A percentile compares a stretch with the other conserved stretches of the same genome.
Evolutionary conservation across 129 eudicot species (phyloP).

Genomic region (Arctium minus): DNA sequence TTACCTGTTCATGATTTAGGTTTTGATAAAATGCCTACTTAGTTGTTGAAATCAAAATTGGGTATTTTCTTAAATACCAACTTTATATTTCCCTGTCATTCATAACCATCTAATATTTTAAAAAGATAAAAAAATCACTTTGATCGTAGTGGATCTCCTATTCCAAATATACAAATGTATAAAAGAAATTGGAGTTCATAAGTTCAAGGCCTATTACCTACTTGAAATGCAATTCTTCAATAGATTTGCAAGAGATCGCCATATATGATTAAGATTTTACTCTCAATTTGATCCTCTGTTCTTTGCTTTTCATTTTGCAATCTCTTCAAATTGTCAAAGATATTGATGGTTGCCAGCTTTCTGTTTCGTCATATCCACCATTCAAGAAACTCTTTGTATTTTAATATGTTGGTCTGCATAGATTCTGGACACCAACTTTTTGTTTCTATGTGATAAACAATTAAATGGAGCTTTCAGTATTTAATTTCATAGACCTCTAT

Average conservation of each 20-base stretch:
- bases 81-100: not conserved
- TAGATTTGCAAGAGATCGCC: not conserved
- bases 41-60: not conserved
- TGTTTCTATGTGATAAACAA: not conserved
- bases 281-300: not conserved
- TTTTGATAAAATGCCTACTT: not conserved
- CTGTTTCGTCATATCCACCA: not conserved
- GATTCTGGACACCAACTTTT: conserved; percentile 1
- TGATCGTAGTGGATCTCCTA: not conserved
- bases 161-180: not conserved
- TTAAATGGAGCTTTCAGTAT: conserved; percentile 18
- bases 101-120: not conserved
- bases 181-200: not conserved
- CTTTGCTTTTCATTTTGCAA: not conserved
- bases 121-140: not conserved
- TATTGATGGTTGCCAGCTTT: not conserved
- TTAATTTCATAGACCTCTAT: not conserved
- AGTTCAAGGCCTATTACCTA: not conserved
- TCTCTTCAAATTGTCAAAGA: not conserved
- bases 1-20: not conserved
- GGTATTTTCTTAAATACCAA: conserved; percentile 12
- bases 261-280: not conserved
- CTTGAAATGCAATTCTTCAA: not conserved
- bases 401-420: not conserved
- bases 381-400: not conserved